Conservation (phyloP, 2,329 filamentous ascomycete genomes). For the Neopestalotiopsis rosae region DNA sequence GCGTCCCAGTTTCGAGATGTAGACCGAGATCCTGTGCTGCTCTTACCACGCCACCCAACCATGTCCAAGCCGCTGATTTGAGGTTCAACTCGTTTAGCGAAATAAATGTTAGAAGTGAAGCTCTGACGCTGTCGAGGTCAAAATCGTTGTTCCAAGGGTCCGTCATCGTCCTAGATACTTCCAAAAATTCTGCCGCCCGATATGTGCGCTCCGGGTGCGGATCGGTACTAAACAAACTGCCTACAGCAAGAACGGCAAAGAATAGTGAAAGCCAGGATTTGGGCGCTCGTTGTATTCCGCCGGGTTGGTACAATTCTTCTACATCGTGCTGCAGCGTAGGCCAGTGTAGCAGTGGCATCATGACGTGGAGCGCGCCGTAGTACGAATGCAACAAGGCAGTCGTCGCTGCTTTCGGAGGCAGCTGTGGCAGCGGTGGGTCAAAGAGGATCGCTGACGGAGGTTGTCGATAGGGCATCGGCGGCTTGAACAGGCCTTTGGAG, state of each 20-base stretch:
- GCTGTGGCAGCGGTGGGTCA: slow-evolving; percentile 61
- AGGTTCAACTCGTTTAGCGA: slow-evolving; percentile 87
- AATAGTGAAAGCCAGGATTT: slow-evolving; percentile 80
- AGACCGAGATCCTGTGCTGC: slow-evolving; percentile 85
- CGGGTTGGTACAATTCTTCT: slow-evolving; percentile 74
- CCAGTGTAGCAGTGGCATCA: slow-evolving; percentile 89
- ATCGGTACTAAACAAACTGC: slow-evolving; percentile 72
- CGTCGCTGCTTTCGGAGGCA: slow-evolving; percentile 73
- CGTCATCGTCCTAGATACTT: slow-evolving; percentile 70
- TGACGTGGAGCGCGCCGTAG: slow-evolving; percentile 75
- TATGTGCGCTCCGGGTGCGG: slow-evolving; percentile 58
- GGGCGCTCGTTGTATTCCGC: slow-evolving; percentile 64
- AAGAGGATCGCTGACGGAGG: slow-evolving; percentile 50
- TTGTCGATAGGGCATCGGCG: slow-evolving; percentile 71
- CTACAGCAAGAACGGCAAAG: slow-evolving; percentile 83
- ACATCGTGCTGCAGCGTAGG: slow-evolving; percentile 79
- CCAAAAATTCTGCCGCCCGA: slow-evolving; percentile 68
- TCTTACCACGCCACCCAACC: slow-evolving; percentile 80
- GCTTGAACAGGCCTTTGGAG: slow-evolving; percentile 80
- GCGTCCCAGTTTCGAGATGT: slow-evolving; percentile 75
- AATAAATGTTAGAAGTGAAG: slow-evolving; percentile 75
- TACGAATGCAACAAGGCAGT: slow-evolving; percentile 80
- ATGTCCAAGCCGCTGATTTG: slow-evolving; percentile 84
- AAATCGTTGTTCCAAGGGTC: slow-evolving; percentile 85
- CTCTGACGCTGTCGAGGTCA: slow-evolving; percentile 75